phyloP scores from a whole-genome alignment of 108 stramenopile genomes.

The Discostella pseudostelligera region DNA sequence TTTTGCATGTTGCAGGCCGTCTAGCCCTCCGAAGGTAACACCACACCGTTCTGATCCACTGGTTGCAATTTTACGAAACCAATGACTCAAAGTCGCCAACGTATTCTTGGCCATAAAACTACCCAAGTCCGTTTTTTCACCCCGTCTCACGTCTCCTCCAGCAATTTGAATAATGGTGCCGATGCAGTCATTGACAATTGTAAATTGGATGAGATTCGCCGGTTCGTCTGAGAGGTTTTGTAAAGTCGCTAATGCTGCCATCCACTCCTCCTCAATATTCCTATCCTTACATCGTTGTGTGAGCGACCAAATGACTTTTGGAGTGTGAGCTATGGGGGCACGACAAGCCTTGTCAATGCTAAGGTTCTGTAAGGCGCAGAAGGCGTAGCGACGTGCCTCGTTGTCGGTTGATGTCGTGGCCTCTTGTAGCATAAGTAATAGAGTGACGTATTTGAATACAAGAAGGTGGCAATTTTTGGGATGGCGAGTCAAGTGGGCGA shows the following conservation, averaged over 20 bases:
- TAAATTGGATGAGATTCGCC: constrained; percentile 83
- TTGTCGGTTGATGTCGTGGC: constrained; percentile 58
- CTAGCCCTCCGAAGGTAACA: not conserved
- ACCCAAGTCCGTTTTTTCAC: constrained; percentile 24
- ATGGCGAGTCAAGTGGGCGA: constrained; percentile 76
- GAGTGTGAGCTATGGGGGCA: constrained; percentile 60
- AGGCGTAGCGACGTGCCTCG: constrained; percentile 59
- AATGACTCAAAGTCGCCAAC: constrained; percentile 39
- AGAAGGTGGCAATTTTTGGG: constrained; percentile 67
- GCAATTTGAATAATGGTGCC: constrained; percentile 71
- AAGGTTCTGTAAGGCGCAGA: constrained; percentile 77
- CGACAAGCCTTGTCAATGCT: constrained; percentile 75
- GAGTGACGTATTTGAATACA: constrained; percentile 50
- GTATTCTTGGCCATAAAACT: constrained; percentile 49
- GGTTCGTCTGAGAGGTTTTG: constrained; percentile 84
- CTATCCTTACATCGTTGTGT: constrained; percentile 45
- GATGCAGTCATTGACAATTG: constrained; percentile 76
- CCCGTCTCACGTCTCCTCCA: constrained; percentile 46
- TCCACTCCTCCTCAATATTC: constrained; percentile 33
- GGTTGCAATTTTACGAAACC: constrained; percentile 50
- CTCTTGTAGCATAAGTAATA: constrained; percentile 63
- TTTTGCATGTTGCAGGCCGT: constrained; percentile 15
- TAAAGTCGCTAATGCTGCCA: constrained; percentile 66
- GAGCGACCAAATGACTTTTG: constrained; percentile 51
- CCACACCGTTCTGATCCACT: constrained; percentile 28